Base-by-base conservation (phyloP, 768 basidiomycete genomes). In the Chalciporus piperatus region DNA sequence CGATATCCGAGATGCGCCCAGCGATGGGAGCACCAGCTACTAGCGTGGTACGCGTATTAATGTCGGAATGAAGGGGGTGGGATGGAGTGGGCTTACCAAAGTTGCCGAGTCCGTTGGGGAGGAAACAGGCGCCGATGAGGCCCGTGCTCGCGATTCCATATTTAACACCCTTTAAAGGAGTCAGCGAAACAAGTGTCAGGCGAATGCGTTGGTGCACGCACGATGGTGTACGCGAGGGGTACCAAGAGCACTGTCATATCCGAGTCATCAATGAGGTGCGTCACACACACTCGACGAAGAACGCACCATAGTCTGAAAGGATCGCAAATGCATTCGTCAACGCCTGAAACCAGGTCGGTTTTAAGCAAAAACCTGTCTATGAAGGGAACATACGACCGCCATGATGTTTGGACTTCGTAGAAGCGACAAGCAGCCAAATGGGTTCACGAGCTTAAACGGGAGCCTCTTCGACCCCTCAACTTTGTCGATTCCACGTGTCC, bases 201-300 rank as follows among this genome's bases (percentile, higher is more conserved):
- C 14, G 3, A 6, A 38, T 44, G 8, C 9, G 13, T 22, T 11
- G 8, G 27, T 1, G 44, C 40, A 30, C 81, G 55, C 54, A 87
- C 87, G 25, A 89, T 73, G 0, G 85, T 88, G 54, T 81, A 85
- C 0, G 84, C 75, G 6, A 89, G 66, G 1, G 87, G 87, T 12
- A 84, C 63, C 44, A 87, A 61, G 2, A 87, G 60, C 10, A 57
- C 76, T 72, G 23, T 20, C 19, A 7, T 14, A 33, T 17, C 45
- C 25, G n/a, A 3, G 19, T 32, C 20, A 45, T 48, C 20, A 42
- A 19, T 27, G 17, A 20, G 10, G 5, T 41, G 32, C n/a, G 28
- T 27, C 20, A 19, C 4, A 7, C 4, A 19, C 14, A 16, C 5
- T 23, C 10, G 16, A 13, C 1, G 13, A 12, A 2, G n/a, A 50